Conservation (phyloP, 176 grass and related monocot species). For the Echinochloa phyllopogon region DNA sequence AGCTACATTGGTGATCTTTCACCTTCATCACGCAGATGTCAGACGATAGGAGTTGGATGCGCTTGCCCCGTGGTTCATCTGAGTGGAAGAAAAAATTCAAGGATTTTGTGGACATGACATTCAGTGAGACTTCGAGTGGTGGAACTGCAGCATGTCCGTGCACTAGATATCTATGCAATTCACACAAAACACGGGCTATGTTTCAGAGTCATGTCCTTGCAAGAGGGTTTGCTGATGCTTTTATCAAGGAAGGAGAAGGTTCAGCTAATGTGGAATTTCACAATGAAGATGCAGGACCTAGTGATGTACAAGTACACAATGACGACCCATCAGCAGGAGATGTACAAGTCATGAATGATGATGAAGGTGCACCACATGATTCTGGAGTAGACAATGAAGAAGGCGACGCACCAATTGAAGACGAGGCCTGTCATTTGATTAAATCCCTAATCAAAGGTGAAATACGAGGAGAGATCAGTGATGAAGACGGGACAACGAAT, state of each 20-base stretch:
- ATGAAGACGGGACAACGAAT: no score
- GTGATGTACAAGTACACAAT: background rate
- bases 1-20: background rate
- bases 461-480: no score
- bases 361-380: background rate
- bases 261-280: background rate
- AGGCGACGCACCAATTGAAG: background rate
- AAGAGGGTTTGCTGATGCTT: background rate
- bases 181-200: background rate
- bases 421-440: background rate
- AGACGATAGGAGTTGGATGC: conserved; percentile 1
- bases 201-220: background rate
- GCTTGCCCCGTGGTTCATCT: background rate
- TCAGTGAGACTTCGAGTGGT: background rate
- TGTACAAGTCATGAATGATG: background rate
- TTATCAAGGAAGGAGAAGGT: background rate
- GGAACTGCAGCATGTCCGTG: no score
- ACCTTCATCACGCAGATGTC: background rate
- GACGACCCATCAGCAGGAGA: background rate
- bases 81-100: background rate
- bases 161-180: background rate
- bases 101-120: background rate
- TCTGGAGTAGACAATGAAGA: background rate
- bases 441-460: no score
- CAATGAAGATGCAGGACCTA: background rate